Evolutionary conservation across 768 basidiomycete species (phyloP).

Genomic region (Kwoniella sp.): DNA sequence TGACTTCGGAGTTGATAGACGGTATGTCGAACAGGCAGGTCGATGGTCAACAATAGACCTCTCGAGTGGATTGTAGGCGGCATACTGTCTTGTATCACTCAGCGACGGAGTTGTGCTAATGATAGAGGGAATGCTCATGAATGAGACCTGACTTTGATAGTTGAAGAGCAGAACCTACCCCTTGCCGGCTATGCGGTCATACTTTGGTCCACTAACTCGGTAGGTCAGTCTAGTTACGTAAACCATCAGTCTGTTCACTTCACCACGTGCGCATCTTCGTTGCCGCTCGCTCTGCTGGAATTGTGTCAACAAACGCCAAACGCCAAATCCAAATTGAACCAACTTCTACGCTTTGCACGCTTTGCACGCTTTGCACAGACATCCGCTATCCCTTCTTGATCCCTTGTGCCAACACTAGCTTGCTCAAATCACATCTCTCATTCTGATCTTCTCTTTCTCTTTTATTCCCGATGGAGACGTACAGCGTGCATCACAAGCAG

Average conservation of each 20-base stretch:
- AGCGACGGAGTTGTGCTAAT: no score
- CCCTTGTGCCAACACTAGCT: not conserved
- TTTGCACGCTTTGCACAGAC: not conserved
- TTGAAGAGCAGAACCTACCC: no score
- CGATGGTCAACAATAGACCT: slow-evolving; percentile 10
- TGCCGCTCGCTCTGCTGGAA: no score
- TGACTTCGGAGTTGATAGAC: slow-evolving; percentile 20
- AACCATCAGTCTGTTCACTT: no score
- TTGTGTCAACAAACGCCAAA: not conserved
- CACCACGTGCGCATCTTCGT: no score
- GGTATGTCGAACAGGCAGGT: slow-evolving; percentile 18
- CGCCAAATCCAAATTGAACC: no score
- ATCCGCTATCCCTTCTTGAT: not conserved
- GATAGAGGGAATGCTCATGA: no score
- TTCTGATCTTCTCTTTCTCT: not conserved
- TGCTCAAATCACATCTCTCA: not conserved
- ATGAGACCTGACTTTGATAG: no score
- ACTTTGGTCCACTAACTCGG: no score
- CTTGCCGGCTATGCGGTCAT: not conserved
- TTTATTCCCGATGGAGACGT: slow-evolving; percentile 14
- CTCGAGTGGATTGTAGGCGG: slow-evolving; percentile 10
- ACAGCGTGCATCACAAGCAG: slow-evolving; percentile 7
- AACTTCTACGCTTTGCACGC: no score
- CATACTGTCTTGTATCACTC: no score
- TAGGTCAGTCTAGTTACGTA: no score